Evolutionary conservation across 2,329 filamentous ascomycete species (phyloP), one percentile per base, ranked within the genome.

Genomic region (Plenodomus biglobosus): DNA sequence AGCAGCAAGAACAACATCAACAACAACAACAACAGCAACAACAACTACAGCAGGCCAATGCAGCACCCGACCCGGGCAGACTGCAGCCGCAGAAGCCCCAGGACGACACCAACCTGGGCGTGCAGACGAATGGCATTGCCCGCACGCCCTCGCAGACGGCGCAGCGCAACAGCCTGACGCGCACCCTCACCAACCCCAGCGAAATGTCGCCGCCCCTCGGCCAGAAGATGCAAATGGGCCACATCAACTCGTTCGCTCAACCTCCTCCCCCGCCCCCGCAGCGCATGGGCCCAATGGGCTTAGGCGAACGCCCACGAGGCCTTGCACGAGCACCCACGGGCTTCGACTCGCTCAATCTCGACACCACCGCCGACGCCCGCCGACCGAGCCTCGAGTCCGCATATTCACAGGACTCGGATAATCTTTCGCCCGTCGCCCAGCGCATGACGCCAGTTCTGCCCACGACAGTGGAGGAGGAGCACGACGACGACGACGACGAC

Each of bases 181-280:
- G 68, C 35, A 66, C 67, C 7, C 50, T 63, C 17, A 71, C 70
- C 17, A 68, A 62, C 7, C 62, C 58, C 51, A 67, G 63, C 47
- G 68, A 73, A 38, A 45, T 71, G 43, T 72, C 70, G 13, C 69
- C 69, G 18, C 63, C 65, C 20, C 61, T 73, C 35, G 61, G 62
- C 40, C 59, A 69, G 55, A 71, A 66, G 61, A 61, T 71, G 51
- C 62, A 69, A 18, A 61, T 70, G 55, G 68, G 68, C 43, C 61
- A 56, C 48, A 72, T 72, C 57, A 66, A 67, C 56, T 62, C 61
- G 7, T 61, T 65, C 35, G 66, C 59, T 2, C 58, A 52, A 19
- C 62, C 59, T 17, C 58, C 63, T n/a, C 64, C 59, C 20, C 61
- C 59, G 17, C 62, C 55, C 18, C 56, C 66, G 32, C 61, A 58